Evolutionary conservation across 2,329 filamentous ascomycete genomes (phyloP).

Genomic region (Sclerotinia minor): DNA sequence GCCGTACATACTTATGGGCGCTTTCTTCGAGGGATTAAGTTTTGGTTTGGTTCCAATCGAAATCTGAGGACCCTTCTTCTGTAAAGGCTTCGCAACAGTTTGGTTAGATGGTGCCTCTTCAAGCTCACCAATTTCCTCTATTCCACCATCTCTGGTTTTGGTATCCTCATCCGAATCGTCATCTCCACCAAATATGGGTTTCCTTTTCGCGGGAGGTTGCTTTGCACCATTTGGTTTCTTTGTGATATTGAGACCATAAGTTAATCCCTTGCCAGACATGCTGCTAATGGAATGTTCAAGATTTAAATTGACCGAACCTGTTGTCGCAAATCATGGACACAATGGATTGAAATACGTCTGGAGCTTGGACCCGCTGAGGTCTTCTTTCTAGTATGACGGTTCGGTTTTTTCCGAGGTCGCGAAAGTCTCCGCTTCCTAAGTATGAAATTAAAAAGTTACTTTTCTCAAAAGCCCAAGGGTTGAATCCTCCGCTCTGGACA

Average conservation of each 20-base stretch:
- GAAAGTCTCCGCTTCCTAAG: neutral
- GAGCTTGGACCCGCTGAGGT: neutral
- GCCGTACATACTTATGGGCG: constrained; percentile 52
- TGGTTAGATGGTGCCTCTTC: constrained; percentile 49
- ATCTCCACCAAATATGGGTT: constrained; percentile 59
- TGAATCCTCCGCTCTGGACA: neutral
- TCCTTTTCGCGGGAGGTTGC: constrained; percentile 52
- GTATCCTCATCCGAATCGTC: constrained; percentile 57
- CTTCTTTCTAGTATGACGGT: neutral
- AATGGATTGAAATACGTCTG: neutral
- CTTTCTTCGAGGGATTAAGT: constrained; percentile 32
- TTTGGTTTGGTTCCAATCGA: constrained; percentile 38
- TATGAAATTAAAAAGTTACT: neutral
- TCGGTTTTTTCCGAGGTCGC: neutral
- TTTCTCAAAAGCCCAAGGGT: neutral
- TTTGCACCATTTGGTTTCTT: constrained; percentile 56
- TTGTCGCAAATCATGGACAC: constrained; percentile 10
- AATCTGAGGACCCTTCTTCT: constrained; percentile 41
- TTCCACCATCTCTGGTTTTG: constrained; percentile 43
- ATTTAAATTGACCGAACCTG: neutral
- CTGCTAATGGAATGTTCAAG: constrained; percentile 20
- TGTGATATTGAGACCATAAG: constrained; percentile 59
- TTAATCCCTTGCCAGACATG: constrained; percentile 46
- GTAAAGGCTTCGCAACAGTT: constrained; percentile 40
- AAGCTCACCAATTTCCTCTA: constrained; percentile 62